Conservation (phyloP, 1,139 yeast genomes). For the Yamadazyma blattariae region DNA sequence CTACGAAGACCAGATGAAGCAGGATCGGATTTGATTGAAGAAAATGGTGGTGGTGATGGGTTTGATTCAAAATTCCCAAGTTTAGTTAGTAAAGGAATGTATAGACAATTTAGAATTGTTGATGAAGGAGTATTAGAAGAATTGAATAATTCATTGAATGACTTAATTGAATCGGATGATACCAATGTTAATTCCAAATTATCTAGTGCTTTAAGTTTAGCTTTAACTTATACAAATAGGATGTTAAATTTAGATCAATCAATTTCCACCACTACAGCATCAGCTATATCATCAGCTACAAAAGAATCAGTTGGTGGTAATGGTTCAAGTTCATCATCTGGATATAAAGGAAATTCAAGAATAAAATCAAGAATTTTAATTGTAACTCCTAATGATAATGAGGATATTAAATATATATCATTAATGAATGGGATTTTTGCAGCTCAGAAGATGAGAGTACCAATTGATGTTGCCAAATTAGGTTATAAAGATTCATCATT, state of each 20-base stretch:
- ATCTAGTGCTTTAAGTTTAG: slow-evolving; percentile 77
- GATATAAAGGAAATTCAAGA: slow-evolving; percentile 25
- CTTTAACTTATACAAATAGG: slow-evolving; percentile 77
- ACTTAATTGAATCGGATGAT: slow-evolving; percentile 20
- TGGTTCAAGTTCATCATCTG: slow-evolving; percentile 12
- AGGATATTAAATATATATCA: slow-evolving; percentile 81
- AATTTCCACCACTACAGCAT: slow-evolving; percentile 46
- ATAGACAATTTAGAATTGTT: slow-evolving; percentile 78
- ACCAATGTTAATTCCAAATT: slow-evolving; percentile 39
- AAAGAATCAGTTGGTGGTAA: slow-evolving; percentile 18
- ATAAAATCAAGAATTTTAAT: slow-evolving; percentile 73
- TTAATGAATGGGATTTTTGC: slow-evolving; percentile 96
- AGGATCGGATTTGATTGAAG: neutral
- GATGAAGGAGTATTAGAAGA: slow-evolving; percentile 75
- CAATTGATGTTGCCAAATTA: slow-evolving; percentile 86
- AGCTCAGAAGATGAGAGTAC: slow-evolving; percentile 87
- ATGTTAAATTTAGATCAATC: slow-evolving; percentile 51
- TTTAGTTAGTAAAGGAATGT: slow-evolving; percentile 51
- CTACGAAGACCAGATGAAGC: slow-evolving; percentile 4
- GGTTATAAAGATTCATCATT: slow-evolving; percentile 72
- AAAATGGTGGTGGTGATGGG: slow-evolving; percentile 1
- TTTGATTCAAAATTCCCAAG: slow-evolving; percentile 13
- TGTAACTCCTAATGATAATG: slow-evolving; percentile 74
- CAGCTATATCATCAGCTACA: slow-evolving; percentile 44
- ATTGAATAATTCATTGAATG: slow-evolving; percentile 46